Percentiles rank a stretch among this genome's conserved stretches.
Evolutionary conservation across 23 red algal genomes (phyloP).

Genomic region (Gracilariopsis chorda): DNA sequence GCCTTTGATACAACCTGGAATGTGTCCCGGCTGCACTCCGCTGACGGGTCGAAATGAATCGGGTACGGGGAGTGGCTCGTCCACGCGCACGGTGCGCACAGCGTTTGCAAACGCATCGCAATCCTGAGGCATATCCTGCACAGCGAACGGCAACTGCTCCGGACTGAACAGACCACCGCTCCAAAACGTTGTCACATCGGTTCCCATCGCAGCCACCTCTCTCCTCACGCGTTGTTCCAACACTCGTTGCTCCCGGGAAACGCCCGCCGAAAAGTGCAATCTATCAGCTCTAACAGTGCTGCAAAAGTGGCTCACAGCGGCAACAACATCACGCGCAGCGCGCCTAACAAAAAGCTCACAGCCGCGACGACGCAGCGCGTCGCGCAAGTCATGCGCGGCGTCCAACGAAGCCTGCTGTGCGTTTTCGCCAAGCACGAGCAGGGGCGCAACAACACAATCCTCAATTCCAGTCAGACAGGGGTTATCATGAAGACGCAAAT

Average conservation of each 20-base stretch:
- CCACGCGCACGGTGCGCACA: background rate
- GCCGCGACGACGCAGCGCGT: constrained; percentile 48
- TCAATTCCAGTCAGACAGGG: constrained; percentile 49
- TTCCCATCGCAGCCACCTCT: background rate
- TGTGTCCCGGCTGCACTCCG: background rate
- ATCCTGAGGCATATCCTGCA: constrained; percentile 84
- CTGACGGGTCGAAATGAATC: background rate
- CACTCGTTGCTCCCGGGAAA: background rate
- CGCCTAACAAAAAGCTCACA: constrained; percentile 78
- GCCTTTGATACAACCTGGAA: background rate
- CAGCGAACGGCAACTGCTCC: constrained; percentile 86
- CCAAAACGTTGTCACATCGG: background rate
- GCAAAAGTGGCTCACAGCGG: background rate
- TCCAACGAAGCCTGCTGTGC: constrained; percentile 68
- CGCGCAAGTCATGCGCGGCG: constrained; percentile 76
- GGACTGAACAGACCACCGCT: constrained; percentile 73
- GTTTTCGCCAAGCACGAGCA: constrained; percentile 72
- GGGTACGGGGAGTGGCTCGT: background rate
- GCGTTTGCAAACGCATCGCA: constrained; percentile 37
- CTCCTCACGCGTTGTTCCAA: background rate
- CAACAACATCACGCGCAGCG: background rate
- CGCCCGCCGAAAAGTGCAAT: background rate
- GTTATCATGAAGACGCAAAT: constrained; percentile 93
- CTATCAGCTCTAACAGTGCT: background rate
- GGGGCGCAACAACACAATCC: constrained; percentile 39